A percentile compares a stretch with the other conserved stretches of the same genome.
Evolutionary conservation across 192 early-diverging fungal species (phyloP).

Genomic region (Coemansia sp.): DNA sequence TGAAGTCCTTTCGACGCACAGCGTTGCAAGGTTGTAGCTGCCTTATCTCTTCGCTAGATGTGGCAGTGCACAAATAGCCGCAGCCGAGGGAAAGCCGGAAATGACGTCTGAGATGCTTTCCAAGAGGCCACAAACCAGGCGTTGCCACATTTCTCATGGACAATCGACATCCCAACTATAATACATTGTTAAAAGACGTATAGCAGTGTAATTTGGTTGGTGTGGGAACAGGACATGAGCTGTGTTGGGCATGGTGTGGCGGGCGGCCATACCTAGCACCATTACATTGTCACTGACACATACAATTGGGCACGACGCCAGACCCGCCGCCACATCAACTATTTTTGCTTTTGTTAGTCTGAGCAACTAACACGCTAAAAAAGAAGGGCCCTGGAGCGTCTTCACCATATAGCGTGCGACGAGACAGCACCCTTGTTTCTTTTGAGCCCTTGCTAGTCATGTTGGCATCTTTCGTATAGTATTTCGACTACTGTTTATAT

Average conservation of each 20-base stretch:
- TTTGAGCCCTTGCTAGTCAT: neutral
- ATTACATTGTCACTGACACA: neutral
- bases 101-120: constrained; percentile 3
- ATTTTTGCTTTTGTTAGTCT: neutral
- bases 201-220: neutral
- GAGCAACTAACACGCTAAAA: neutral
- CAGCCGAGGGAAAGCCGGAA: neutral
- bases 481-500: neutral
- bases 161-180: neutral
- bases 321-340: neutral
- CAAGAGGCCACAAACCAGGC: neutral
- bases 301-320: neutral
- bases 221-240: constrained; percentile 4
- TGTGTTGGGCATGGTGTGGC: constrained; percentile 1
- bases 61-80: neutral
- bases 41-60: neutral
- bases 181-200: neutral
- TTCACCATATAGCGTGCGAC: neutral
- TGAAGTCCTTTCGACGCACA: neutral
- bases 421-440: neutral
- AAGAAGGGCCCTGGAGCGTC: neutral
- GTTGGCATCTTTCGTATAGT: neutral
- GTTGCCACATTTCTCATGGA: neutral
- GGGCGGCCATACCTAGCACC: neutral
- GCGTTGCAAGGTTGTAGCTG: neutral